Base-by-base conservation (phyloP, 305 asterid genomes). In the Fraxinus platypoda region DNA sequence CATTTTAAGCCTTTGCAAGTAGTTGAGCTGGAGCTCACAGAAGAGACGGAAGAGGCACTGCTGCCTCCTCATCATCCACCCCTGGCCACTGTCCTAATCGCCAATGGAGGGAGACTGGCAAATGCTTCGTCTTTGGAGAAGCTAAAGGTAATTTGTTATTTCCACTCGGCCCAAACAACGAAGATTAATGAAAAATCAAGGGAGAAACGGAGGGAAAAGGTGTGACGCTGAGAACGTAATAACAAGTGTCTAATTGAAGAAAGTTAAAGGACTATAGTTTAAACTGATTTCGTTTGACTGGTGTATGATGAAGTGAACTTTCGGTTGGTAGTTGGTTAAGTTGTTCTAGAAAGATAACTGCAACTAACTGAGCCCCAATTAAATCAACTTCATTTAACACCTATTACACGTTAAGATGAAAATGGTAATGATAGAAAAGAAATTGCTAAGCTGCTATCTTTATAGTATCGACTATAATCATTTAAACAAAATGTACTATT, bases 1-100 rank as follows among this genome's bases (percentile, higher is more conserved):
- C 94, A 92, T 83, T 95, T 94, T 85, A 95, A 90, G 94, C 94
- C 94, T 49, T 87, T 94, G 49, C 97, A 71, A 71, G 89, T 88
- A 26, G 91, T 94, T 57, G 99, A 95, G 90, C 90, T 94, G 7
- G 97, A 93, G 6, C 83, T 82, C 68, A 71, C 78, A 19, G 89
- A 85, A 15, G 82, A 83, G 88, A 81, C 81, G 0, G 90, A 86
- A 34, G 89, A 80, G 90, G 86, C 88, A 3, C 87, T 83, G 71
- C 79, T 75, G 25, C 21, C 86, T 2, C 59, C 21, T 15, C 21
- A 4, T 15, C 19, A 3, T 15, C 21, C 59, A 49, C 59, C 21
- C 7, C 59, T 15, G 21, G 21, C 7, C 73, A 41, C 82, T 43
- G 85, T 82, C 21, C 85, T 83, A 31, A 80, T 81, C 46, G 28